Base-by-base conservation (phyloP, 1,284 basidiomycete genomes). In the Pseudozyma thailandica region DNA sequence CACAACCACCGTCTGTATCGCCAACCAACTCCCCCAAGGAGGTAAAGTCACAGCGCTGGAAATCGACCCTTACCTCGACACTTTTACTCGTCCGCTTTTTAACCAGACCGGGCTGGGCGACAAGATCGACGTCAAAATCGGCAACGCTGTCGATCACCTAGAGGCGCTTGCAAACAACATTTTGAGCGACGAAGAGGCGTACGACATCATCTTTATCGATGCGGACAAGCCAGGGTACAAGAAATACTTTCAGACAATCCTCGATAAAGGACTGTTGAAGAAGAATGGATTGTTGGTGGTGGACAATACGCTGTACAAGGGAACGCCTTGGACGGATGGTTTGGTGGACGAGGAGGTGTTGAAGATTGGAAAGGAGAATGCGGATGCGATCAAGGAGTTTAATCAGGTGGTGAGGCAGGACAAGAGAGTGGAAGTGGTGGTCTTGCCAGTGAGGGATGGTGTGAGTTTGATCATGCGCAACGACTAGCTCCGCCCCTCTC, bases 171-270 rank as follows among this genome's bases (percentile, higher is more conserved):
- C 77, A 1, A 46, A 64, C 25, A 46, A 58, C 20, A 50, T 69
- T 6, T 2, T 58, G 18, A 38, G 18, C 12, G 69, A 74, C 12
- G 53, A 73, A 23, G 69, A 75, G 12, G 65, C 68, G 0, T 84
- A 80, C 50, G 82, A 84, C 50, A 51, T 84, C 46, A 81, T 83
- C 45, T 83, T 83, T 53, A 82, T 84, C 51, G 83, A 84, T 48
- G 83, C 82, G 1, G 82, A 84, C 51, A 84, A 84, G 55, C 74
- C 74, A 1, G 75, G 69, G 0, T 84, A 83, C 50, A 49, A 33
- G 38, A 56, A 16, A 0, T 83, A 83, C 56, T 82, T 79, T 23
- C 37, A 77, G 28, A 55, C 56, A 12, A 72, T 83, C 18, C 56
- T 83, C 13, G 69, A 77, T 4, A 56, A 64, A 28, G 69, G 69